phyloP scores from a whole-genome alignment of 2,329 filamentous ascomycete genomes.

The Cladophialophora exuberans region DNA sequence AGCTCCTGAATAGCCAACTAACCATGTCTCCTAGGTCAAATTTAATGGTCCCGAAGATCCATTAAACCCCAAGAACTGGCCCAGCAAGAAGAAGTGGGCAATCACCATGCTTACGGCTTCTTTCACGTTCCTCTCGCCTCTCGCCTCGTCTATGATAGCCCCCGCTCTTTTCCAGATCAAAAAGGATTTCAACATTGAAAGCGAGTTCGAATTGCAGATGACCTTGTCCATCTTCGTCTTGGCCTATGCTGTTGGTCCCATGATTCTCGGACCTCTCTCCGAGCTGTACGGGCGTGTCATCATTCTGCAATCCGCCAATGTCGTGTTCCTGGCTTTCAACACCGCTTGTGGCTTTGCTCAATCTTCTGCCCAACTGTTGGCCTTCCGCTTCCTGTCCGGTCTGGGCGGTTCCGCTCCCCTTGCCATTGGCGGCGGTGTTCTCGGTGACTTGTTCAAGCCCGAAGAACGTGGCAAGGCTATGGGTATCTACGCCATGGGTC shows the following conservation, averaged over 20 bases:
- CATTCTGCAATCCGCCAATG: slow-evolving; percentile 58
- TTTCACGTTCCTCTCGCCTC: slow-evolving; percentile 66
- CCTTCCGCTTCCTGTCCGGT: slow-evolving; percentile 62
- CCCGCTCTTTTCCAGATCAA: slow-evolving; percentile 57
- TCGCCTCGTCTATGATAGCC: slow-evolving; percentile 65
- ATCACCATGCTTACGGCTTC: slow-evolving; percentile 58
- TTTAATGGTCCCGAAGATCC: slow-evolving; percentile 60
- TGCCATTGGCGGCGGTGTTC: slow-evolving; percentile 53
- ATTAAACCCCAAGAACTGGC: slow-evolving; percentile 59
- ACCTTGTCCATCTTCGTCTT: slow-evolving; percentile 61
- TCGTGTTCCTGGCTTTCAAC: slow-evolving; percentile 63
- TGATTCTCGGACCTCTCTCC: slow-evolving; percentile 57
- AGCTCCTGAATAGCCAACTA: slow-evolving; percentile 6
- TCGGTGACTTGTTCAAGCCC: slow-evolving; percentile 35
- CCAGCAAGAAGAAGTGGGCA: slow-evolving; percentile 59
- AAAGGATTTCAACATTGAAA: slow-evolving; percentile 57
- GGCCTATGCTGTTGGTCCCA: slow-evolving; percentile 58
- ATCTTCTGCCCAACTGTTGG: slow-evolving; percentile 58
- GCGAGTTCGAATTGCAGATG: slow-evolving; percentile 50
- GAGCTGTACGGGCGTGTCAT: slow-evolving; percentile 61
- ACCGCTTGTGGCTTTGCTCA: slow-evolving; percentile 62
- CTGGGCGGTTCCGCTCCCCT: slow-evolving; percentile 63
- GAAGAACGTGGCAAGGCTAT: slow-evolving; percentile 36
- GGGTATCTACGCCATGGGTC: slow-evolving; percentile 35
- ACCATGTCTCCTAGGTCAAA: slow-evolving; percentile 38